These are phyloP conservation scores for Microdochium paspali DNA, from an alignment of 2,329 filamentous ascomycete genomes.

Conservation along the genomic window DNA sequence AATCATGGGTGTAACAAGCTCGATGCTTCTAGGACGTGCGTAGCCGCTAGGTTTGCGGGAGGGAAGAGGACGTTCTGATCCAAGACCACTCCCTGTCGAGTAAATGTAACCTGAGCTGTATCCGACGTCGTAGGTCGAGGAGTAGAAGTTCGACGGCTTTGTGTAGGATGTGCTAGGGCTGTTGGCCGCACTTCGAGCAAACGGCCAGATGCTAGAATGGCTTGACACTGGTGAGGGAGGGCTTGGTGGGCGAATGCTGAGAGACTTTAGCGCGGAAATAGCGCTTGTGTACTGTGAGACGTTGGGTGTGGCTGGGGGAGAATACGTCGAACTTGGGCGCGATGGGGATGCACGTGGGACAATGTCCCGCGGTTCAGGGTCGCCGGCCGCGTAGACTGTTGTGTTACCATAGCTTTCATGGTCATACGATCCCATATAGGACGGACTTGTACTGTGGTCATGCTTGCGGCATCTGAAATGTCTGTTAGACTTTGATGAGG, in stretches of 20 bases:
- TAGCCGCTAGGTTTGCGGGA: conserved; percentile 43
- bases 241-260: conserved; percentile 43
- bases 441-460: conserved; percentile 33
- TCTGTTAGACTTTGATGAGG: conserved; percentile 3
- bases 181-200: conserved; percentile 37
- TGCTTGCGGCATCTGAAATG: conserved; percentile 39
- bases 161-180: conserved; percentile 45
- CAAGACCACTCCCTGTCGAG: conserved; percentile 24
- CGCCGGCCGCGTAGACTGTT: conserved; percentile 33
- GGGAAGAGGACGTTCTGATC: conserved; percentile 44
- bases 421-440: conserved; percentile 15
- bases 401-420: conserved; percentile 24
- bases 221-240: conserved; percentile 42
- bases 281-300: conserved; percentile 37
- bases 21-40: conserved; percentile 51
- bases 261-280: conserved; percentile 44
- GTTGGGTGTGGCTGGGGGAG: conserved; percentile 41
- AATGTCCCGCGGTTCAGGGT: conserved; percentile 49
- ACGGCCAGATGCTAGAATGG: conserved; percentile 41
- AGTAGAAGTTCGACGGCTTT: conserved; percentile 31
- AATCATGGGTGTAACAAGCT: conserved; percentile 52
- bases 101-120: conserved; percentile 29
- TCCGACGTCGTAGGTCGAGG: conserved; percentile 43
- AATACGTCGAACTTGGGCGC: conserved; percentile 44
- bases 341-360: conserved; percentile 56